Percentiles rank a stretch among this genome's conserved stretches.
These are phyloP conservation scores for Silybum marianum DNA, from an alignment of 129 eudicot genomes.

Conservation along the genomic window DNA sequence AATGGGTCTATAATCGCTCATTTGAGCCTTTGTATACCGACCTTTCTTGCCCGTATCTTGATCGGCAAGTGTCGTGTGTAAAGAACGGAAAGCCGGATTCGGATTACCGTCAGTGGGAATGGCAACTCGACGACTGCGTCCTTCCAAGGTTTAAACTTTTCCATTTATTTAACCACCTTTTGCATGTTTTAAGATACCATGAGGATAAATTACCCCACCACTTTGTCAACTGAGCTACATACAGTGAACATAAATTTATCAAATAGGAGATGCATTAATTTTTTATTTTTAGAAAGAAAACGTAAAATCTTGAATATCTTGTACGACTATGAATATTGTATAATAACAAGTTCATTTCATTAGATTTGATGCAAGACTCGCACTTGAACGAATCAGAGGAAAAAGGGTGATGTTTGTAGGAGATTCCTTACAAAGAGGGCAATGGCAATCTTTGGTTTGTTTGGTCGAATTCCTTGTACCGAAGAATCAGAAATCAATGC, in stretches of 20 bases:
- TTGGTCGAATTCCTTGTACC: constrained; percentile 80
- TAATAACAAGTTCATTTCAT: background rate
- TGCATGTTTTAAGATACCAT: background rate
- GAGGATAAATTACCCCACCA: too few relatives aligned
- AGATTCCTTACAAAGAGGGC: constrained; percentile 93
- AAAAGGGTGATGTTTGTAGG: constrained; percentile 96
- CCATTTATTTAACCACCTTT: background rate
- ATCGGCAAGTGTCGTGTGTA: constrained; percentile 78
- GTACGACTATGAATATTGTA: background rate
- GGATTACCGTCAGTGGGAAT: constrained; percentile 76
- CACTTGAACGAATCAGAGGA: constrained; percentile 68
- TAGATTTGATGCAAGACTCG: constrained; percentile 74
- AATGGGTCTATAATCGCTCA: constrained; percentile 81
- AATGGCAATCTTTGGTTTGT: constrained; percentile 97
- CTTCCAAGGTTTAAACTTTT: constrained; percentile 66
- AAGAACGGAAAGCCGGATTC: constrained; percentile 79
- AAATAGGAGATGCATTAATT: too few relatives aligned
- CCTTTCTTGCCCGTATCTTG: constrained; percentile 73
- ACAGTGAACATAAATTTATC: too few relatives aligned
- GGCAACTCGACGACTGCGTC: constrained; percentile 94
- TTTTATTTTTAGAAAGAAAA: too few relatives aligned
- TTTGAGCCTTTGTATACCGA: constrained; percentile 81
- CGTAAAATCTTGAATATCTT: background rate
- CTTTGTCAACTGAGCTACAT: too few relatives aligned
- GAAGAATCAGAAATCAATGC: constrained; percentile 68